Percentiles rank a stretch among this genome's conserved stretches.
Evolutionary conservation across 805 yeast species (phyloP).

Genomic region (Lachancea quebecensis): DNA sequence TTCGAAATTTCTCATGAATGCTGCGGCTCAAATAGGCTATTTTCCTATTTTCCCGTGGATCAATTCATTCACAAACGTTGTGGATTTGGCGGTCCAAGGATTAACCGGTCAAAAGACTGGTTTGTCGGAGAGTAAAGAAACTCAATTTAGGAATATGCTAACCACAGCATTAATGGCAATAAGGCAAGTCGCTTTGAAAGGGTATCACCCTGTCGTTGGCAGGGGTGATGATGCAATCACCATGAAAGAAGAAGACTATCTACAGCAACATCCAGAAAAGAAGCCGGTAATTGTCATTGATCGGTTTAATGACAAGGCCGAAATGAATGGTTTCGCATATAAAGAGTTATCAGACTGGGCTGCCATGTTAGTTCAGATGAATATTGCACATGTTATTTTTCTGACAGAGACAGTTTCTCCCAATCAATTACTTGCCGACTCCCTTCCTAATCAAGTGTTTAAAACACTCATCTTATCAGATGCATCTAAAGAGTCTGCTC

Average conservation of each 20-base stretch:
- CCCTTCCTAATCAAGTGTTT: slow-evolving; percentile 84
- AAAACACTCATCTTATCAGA: slow-evolving; percentile 69
- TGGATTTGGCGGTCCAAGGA: slow-evolving; percentile 84
- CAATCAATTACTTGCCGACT: slow-evolving; percentile 54
- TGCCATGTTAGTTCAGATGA: slow-evolving; percentile 62
- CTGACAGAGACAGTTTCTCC: slow-evolving; percentile 82
- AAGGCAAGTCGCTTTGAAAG: slow-evolving; percentile 50
- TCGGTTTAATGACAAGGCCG: slow-evolving; percentile 56
- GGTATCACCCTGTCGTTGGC: slow-evolving; percentile 34
- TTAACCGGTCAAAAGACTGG: slow-evolving; percentile 93
- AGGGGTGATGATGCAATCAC: slow-evolving; percentile 29
- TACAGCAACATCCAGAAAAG: slow-evolving; percentile 77
- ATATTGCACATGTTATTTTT: slow-evolving; percentile 83
- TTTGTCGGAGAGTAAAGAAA: slow-evolving; percentile 71
- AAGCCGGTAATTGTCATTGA: slow-evolving; percentile 84
- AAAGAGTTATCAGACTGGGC: slow-evolving; percentile 86
- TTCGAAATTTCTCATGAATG: slow-evolving; percentile 52
- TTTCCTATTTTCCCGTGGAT: slow-evolving; percentile 94
- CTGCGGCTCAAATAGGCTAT: slow-evolving; percentile 79
- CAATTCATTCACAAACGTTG: slow-evolving; percentile 65
- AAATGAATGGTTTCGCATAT: slow-evolving; percentile 58
- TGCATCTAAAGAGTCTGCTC: slow-evolving; percentile 68
- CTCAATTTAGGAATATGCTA: slow-evolving; percentile 75
- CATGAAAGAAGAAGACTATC: slow-evolving; percentile 68
- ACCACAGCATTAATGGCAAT: slow-evolving; percentile 66